Evolutionary conservation across 2,329 filamentous ascomycete genomes (phyloP), one percentile per base, ranked within the genome.

Genomic region (Fusarium tjaetaba): DNA sequence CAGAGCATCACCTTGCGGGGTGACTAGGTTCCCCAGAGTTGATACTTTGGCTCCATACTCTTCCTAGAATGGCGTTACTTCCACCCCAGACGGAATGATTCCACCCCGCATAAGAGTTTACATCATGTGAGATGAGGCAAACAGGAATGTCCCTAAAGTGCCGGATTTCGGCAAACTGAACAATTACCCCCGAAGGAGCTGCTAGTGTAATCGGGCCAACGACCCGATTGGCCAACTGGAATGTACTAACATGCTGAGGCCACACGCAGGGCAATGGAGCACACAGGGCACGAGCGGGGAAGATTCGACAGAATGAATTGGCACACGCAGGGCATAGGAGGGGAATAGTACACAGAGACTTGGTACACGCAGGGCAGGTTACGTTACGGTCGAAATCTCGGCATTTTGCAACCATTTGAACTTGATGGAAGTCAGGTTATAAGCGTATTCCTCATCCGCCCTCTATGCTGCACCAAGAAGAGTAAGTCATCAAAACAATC

Each of bases 241-340:
- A 14, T 18, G 20, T 18, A 5, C 57, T 18, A 32, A 41, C 11
- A 26, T 24, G 34, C 26, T 8, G 7, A 60, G 34, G 46, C 13
- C 52, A 63, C 52, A 59, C 52, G 36, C 58, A 66, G 63, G 63
- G 63, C 58, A 62, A 7, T 63, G 58, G 43, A 43, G 43, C 57
- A 65, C 57, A 46, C 57, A 65, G 57, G 62, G 62, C 56, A 30
- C 15, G 32, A 2, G 56, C 42, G 56, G 56, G 56, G 56, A 38
- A 38, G 11, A 16, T 16, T 32, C 10, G 20, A 7, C 18, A 11
- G 42, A 36, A n/a, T 15, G 4, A 14, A 22, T 18, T 49, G 43
- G 51, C 38, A 70, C 68, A 71, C 68, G 56, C 68, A 71, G 65
- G 65, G 65, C 65, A 39, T 36, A 26, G 7, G 55, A 49, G 55